Evolutionary conservation across 2,329 filamentous ascomycete species (phyloP), one percentile per base, ranked within the genome.

Genomic region (Clarireedia monteithiana): DNA sequence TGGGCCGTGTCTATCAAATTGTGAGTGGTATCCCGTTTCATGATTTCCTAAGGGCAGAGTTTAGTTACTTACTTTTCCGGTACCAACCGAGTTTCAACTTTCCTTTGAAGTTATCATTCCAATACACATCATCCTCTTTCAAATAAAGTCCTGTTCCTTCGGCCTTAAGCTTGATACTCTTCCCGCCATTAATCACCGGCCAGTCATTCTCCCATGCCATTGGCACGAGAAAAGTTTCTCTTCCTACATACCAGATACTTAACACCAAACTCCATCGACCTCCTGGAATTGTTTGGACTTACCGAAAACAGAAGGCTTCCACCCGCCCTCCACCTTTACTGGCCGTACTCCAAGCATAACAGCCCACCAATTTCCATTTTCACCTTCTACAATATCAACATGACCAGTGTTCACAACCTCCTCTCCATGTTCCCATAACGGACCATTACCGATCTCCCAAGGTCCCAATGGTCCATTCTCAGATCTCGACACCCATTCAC

Each of bases 301-400:
- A 48, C 51, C 51, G 15, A 53, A 53, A 39, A 53, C 4, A 20
- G 51, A 53, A 39, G 51, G 26, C 27, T 48, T 53, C 27, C 17
- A 24, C 23, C 42, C n/a, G n/a, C 46, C 42, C 17, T n/a, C 23
- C 20, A 47, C 20, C 36, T 39, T 27, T 15, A 53, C 20, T 9
- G 40, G 71, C 2, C 79, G 70, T 0, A 74, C 77, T 0, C 74
- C 70, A 1, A 83, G 66, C 1, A 73, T 72, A 5, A 76, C 69
- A 0, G 71, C 75, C 79, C 78, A 81, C 80, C 80, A 83, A 30
- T 77, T 73, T 0, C 75, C 77, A 0, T 60, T 38, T 0, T 60
- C 59, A 56, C 83, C 80, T 48, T 79, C 74, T 58, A 83, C 82
- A 2, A 83, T 58, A 59, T 83, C 80, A 0, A 77, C 75, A 53